Base-by-base conservation (phyloP, 1,139 yeast species). In the Debaryomyces coudertii region DNA sequence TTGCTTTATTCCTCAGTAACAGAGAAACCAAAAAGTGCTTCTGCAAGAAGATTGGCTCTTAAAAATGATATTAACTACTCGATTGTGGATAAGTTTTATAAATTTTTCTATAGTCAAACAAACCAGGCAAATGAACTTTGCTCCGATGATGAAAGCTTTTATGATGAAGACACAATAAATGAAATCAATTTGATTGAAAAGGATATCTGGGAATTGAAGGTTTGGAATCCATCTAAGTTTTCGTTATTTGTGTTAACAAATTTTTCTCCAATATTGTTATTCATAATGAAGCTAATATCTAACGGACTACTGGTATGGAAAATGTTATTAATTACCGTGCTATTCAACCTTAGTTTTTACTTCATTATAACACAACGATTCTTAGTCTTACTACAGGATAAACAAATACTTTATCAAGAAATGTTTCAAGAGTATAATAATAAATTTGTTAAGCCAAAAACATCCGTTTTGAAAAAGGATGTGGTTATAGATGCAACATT, bases 361-460 rank as follows among this genome's bases (percentile, higher is more conserved):
- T 63, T 68, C 38, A 54, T 77, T 6, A 58, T 82, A n/a, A 59
- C 63, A 35, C 37, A 38, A 23, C 66, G 72, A 41, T 87, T 81
- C 56, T 65, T 77, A 28, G 68, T 67, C 2, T 68, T 81, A 46
- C 51, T 82, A 14, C 69, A 73, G 43, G 93, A 87, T 62, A 85
- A 82, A 52, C 81, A 80, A 45, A 69, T 85, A 9, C 58, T 87
- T 6, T 78, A 77, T 51, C 80, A 77, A 50, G 90, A 86, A 55
- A 80, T 82, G 56, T 71, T 83, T 49, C 76, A 75, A 29, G 95
- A 87, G 56, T 83, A 83, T 56, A 79, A 84, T 53, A 66, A 73
- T 36, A 86, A 86, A 58, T 80, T 76, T 51, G 87, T 86, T n/a
- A 76, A 76, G 42, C 90, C 92, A 3, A 76, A 77, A 45, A 65